Percentiles rank a stretch among this genome's conserved stretches.
phyloP scores from a whole-genome alignment of 140 eudicot genomes.

The Flaveria floridana region DNA sequence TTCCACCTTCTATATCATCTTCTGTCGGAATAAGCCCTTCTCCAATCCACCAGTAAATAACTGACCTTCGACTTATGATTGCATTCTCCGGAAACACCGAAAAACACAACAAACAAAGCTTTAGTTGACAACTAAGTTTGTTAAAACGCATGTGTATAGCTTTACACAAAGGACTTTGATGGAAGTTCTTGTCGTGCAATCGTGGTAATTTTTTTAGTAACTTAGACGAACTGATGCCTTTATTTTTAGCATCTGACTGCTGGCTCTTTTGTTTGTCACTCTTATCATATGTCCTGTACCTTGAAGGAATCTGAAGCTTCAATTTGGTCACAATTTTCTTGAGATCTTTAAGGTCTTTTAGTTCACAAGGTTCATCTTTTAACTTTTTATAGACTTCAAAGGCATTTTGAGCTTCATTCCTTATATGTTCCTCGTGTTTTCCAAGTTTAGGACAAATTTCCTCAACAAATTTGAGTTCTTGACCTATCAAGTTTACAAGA shows the following conservation, averaged over 20 bases:
- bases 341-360: constrained; percentile 33
- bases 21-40: constrained; percentile 33
- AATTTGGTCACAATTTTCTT: constrained; percentile 41
- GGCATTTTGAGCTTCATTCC: neutral
- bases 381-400: neutral
- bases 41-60: constrained; percentile 65
- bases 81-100: constrained; percentile 41
- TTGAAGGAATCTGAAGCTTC: constrained; percentile 46
- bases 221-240: neutral
- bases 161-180: constrained; percentile 26
- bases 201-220: constrained; percentile 24
- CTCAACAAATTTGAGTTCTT: constrained; percentile 28
- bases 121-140: constrained; percentile 17
- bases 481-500: constrained; percentile 25
- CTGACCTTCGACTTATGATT: constrained; percentile 42
- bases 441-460: constrained; percentile 17
- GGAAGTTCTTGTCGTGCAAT: constrained; percentile 25
- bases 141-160: constrained; percentile 31
- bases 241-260: neutral
- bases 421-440: constrained; percentile 13
- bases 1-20: neutral
- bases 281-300: constrained; percentile 11
- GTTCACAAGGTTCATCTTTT: constrained; percentile 6
- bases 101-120: constrained; percentile 59
- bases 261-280: constrained; percentile 6